A percentile compares a stretch with the other conserved stretches of the same genome.
These are phyloP conservation scores for Penicillium sp. DNA, from an alignment of 2,329 filamentous ascomycete genomes.

Conservation along the genomic window DNA sequence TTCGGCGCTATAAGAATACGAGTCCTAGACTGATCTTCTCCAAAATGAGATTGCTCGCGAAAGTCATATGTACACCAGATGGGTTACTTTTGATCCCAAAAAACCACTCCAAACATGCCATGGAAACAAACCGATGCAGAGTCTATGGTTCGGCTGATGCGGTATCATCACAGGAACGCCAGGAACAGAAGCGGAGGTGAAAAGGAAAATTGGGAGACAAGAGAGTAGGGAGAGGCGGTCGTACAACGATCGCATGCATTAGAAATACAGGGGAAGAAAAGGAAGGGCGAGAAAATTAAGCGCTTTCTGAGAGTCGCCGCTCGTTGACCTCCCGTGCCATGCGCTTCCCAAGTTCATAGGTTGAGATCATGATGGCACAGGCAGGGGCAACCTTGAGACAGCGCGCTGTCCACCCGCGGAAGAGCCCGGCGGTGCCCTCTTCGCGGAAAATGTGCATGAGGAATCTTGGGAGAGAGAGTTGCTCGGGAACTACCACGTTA, in stretches of 20 bases:
- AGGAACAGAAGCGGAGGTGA: conserved; percentile 6
- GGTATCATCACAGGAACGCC: conserved; percentile 23
- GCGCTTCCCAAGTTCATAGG: conserved; percentile 93
- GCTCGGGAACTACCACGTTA: conserved; percentile 57
- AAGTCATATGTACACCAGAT: conserved; percentile 14
- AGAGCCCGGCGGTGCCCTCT: conserved; percentile 77
- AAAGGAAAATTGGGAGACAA: conserved; percentile 13
- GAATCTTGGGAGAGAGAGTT: conserved; percentile 73
- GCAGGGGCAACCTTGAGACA: conserved; percentile 93
- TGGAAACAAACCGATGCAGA: conserved; percentile 13
- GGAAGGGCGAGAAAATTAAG: conserved; percentile 3
- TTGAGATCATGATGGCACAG: conserved; percentile 99
- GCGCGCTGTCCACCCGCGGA: conserved; percentile 86
- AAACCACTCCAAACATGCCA: conserved; percentile 11
- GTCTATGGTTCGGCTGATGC: conserved; percentile 27
- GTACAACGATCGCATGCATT: too few relatives aligned
- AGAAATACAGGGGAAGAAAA: conserved; percentile 17
- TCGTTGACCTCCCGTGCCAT: conserved; percentile 75
- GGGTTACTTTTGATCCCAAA: conserved; percentile 8
- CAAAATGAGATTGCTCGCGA: conserved; percentile 7
- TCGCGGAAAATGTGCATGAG: conserved; percentile 87
- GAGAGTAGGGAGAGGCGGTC: not conserved
- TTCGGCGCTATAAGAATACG: not conserved
- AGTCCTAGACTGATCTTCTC: too few relatives aligned
- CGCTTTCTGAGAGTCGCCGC: conserved; percentile 37